Conservation (phyloP, 75 land plant species). For the Selaginella tamariscina region DNA sequence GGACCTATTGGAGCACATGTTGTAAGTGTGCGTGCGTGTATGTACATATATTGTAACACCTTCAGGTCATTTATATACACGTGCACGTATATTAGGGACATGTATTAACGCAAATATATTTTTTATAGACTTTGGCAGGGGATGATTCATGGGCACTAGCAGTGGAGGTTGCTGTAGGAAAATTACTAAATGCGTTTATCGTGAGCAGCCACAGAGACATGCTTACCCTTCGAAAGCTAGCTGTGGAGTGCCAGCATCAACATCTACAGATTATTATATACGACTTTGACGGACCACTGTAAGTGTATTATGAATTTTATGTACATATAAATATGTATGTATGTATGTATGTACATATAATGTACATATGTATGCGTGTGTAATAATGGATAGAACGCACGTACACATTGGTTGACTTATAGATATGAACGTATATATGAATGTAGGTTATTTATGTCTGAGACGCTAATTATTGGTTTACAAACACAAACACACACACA, state of each 20-base stretch:
- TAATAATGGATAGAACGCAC: no score
- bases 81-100: neutral
- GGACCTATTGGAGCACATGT: slow-evolving; percentile 91
- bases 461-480: no score
- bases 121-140: slow-evolving; percentile 42
- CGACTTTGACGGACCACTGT: slow-evolving; percentile 67
- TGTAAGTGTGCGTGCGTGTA: slow-evolving; percentile 15
- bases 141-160: slow-evolving; percentile 77
- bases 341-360: no score
- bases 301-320: slow-evolving; percentile 6
- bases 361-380: no score
- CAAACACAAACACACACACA: no score
- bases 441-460: no score
- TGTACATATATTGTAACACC: no score
- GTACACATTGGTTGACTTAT: no score
- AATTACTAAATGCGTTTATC: slow-evolving; percentile 74
- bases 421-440: no score
- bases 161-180: slow-evolving; percentile 80
- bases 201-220: slow-evolving; percentile 78
- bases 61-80: no score
- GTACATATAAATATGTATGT: no score
- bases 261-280: slow-evolving; percentile 63
- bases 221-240: slow-evolving; percentile 51
- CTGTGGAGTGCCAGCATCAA: slow-evolving; percentile 42
- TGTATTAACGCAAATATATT: neutral